Percentiles rank a stretch among this genome's conserved stretches.
Conservation (phyloP, 306 rosid genomes). For the Argentina anserina region DNA sequence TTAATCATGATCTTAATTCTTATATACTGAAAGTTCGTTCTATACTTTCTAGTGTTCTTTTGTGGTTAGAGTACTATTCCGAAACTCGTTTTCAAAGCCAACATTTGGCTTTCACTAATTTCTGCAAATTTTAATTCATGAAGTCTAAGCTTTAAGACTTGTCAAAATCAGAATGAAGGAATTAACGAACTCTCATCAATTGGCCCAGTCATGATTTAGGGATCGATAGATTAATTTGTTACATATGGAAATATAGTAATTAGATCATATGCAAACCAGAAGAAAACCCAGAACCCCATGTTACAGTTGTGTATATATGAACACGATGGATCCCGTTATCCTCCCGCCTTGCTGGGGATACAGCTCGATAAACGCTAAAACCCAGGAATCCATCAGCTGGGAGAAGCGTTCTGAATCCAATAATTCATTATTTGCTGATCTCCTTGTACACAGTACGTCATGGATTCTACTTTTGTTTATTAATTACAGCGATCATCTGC, state of each 20-base stretch:
- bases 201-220: neutral
- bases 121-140: too few relatives aligned
- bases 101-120: neutral
- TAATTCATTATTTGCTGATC: neutral
- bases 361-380: slow-evolving; percentile 1
- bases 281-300: slow-evolving; percentile 11
- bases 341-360: slow-evolving; percentile 4
- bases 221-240: too few relatives aligned
- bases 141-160: neutral
- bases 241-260: neutral
- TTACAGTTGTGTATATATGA: neutral
- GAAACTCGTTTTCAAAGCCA: neutral
- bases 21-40: neutral
- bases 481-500: neutral
- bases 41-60: neutral
- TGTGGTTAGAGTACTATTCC: neutral
- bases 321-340: slow-evolving; percentile 25
- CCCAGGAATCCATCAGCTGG: slow-evolving; percentile 14
- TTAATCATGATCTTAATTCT: neutral
- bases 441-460: slow-evolving; percentile 12
- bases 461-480: slow-evolving; percentile 1
- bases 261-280: neutral
- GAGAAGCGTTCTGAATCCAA: slow-evolving; percentile 6
- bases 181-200: neutral
- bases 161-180: neutral